Conservation (phyloP, 768 basidiomycete species). For the Chiua virens region DNA sequence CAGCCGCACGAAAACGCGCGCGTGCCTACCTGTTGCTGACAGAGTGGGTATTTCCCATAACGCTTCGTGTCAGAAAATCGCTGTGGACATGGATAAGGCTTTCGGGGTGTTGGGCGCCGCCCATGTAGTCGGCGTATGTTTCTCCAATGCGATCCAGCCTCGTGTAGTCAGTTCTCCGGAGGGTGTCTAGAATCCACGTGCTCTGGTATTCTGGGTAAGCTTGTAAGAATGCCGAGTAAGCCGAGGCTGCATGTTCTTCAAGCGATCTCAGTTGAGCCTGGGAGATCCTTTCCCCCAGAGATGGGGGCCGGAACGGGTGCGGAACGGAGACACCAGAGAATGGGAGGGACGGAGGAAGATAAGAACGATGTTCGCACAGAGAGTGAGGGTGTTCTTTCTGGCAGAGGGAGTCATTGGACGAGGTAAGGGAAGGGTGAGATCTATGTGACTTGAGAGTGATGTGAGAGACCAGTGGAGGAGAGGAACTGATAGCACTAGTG, state of each 20-base stretch:
- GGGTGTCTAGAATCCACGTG: slow-evolving; percentile 70
- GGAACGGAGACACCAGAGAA: not conserved
- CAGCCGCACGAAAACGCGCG: not conserved
- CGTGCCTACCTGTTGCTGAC: slow-evolving; percentile 78
- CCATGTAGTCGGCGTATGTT: slow-evolving; percentile 87
- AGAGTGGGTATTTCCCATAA: slow-evolving; percentile 85
- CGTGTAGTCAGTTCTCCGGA: slow-evolving; percentile 61
- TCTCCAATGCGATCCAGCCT: slow-evolving; percentile 62
- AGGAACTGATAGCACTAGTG: slow-evolving; percentile 3
- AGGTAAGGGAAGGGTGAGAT: slow-evolving; percentile 33
- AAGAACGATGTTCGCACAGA: slow-evolving; percentile 5
- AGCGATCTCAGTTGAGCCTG: slow-evolving; percentile 21
- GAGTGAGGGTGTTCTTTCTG: slow-evolving; percentile 24
- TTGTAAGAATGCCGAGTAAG: slow-evolving; percentile 50
- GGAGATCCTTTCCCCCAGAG: slow-evolving; percentile 26
- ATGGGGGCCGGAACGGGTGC: slow-evolving; percentile 3
- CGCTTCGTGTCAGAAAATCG: slow-evolving; percentile 60
- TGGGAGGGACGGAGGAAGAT: slow-evolving; percentile 1
- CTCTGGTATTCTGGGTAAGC: slow-evolving; percentile 55
- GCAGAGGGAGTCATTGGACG: slow-evolving; percentile 43
- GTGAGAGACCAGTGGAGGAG: slow-evolving; percentile 27
- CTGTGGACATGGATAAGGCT: slow-evolving; percentile 70
- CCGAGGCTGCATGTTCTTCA: slow-evolving; percentile 38
- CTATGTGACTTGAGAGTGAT: slow-evolving; percentile 42
- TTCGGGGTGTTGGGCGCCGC: slow-evolving; percentile 77